Conservation (phyloP, 495 filamentous ascomycete species). For the Aspergillus mulundensis region DNA sequence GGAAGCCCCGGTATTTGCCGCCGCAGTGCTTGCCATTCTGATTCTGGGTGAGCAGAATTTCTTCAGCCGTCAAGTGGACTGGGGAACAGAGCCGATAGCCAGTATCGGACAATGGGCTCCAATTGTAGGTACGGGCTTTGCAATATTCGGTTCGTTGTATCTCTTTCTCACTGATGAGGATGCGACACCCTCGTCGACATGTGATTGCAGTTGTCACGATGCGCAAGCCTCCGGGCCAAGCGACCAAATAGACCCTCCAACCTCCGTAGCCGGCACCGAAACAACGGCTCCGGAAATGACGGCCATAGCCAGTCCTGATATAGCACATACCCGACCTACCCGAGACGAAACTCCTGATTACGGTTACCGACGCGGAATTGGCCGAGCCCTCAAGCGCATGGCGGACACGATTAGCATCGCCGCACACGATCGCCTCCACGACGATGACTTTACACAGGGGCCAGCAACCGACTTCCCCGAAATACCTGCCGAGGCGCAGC, state of each 20-base stretch:
- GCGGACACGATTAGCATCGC: neutral
- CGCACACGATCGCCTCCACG: neutral
- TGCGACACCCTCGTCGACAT: neutral
- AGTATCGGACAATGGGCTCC: constrained; percentile 6
- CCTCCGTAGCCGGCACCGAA: neutral
- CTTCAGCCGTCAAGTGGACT: neutral
- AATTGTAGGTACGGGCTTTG: neutral
- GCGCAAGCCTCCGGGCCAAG: neutral
- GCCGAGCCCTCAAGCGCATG: neutral
- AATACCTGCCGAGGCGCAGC: neutral
- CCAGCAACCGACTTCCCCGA: neutral
- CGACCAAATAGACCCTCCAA: neutral
- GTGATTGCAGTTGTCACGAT: neutral
- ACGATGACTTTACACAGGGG: neutral
- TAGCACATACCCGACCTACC: neutral
- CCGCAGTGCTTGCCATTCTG: constrained; percentile 2
- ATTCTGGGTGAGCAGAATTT: neutral
- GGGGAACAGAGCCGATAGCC: neutral
- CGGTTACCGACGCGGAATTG: neutral
- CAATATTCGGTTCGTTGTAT: neutral
- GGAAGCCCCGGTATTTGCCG: constrained; percentile 4
- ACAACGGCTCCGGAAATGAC: neutral
- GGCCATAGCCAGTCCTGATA: neutral
- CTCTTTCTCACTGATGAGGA: neutral
- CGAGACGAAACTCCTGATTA: neutral